These are phyloP conservation scores for Drechslerella coelobrocha DNA, from an alignment of 2,329 filamentous ascomycete species.

Conservation along the genomic window DNA sequence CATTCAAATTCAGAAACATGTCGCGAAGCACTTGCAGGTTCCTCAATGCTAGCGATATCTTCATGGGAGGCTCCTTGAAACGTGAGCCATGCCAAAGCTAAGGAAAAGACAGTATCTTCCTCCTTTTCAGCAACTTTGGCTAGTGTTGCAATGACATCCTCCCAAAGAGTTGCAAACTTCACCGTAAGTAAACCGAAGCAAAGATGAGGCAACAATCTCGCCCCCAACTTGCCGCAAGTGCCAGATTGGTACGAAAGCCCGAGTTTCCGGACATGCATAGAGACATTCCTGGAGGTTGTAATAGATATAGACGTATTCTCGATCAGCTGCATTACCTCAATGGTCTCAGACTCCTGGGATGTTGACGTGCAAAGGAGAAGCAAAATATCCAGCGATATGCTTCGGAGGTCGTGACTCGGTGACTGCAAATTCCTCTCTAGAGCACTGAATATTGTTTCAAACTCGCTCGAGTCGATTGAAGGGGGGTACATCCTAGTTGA, in stretches of 20 bases:
- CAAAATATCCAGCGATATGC: conserved; percentile 68
- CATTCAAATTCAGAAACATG: conserved; percentile 81
- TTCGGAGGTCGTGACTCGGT: conserved; percentile 74
- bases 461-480: conserved; percentile 11
- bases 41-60: conserved; percentile 51
- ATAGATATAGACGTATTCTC: conserved; percentile 81
- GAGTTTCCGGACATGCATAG: conserved; percentile 85
- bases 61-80: conserved; percentile 44
- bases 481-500: conserved; percentile 8
- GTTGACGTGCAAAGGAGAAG: conserved; percentile 65
- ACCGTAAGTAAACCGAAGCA: conserved; percentile 73
- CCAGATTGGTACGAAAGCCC: conserved; percentile 62
- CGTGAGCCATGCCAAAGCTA: conserved; percentile 79
- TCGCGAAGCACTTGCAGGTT: conserved; percentile 57
- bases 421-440: conserved; percentile 70
- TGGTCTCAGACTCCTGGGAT: conserved; percentile 62
- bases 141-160: conserved; percentile 77
- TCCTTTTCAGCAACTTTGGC: conserved; percentile 75
- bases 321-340: conserved; percentile 74
- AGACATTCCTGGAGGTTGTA: conserved; percentile 75
- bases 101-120: conserved; percentile 73
- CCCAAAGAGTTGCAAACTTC: conserved; percentile 83
- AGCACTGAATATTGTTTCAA: conserved; percentile 27
- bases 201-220: conserved; percentile 29
- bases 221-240: conserved; percentile 24